These are phyloP conservation scores for Solanum aculeatissimum DNA, from an alignment of 305 asterid species.

Conservation along the genomic window DNA sequence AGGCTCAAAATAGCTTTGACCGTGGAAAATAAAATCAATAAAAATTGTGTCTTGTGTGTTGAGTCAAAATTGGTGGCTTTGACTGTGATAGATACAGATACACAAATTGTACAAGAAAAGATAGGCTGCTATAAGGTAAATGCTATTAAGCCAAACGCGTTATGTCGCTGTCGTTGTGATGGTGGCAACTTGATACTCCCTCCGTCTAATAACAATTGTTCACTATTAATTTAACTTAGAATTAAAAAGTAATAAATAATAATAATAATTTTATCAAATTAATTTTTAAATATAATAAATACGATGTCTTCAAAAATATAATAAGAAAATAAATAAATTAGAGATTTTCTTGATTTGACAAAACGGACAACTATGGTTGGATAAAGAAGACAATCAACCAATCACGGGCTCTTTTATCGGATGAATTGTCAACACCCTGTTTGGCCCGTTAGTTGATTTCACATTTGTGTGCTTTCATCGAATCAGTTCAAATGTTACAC, in stretches of 20 bases:
- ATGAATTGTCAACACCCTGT: not conserved
- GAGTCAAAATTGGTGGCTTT: slow-evolving; percentile 37
- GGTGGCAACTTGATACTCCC: no score
- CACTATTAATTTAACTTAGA: no score
- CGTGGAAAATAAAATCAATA: slow-evolving; percentile 1
- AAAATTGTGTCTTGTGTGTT: not conserved
- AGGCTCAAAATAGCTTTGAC: slow-evolving; percentile 10
- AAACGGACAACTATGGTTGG: no score
- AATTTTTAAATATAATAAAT: no score
- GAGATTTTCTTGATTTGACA: no score
- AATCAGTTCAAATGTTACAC: not conserved
- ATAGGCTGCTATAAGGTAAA: slow-evolving; percentile 3
- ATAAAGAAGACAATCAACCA: not conserved
- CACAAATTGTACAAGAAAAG: not conserved
- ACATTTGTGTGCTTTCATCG: not conserved
- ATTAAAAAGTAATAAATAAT: no score
- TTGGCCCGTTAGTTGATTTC: not conserved
- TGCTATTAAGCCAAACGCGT: slow-evolving; percentile 6
- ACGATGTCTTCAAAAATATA: no score
- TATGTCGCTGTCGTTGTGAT: not conserved
- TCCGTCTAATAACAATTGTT: no score
- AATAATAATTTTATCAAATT: no score
- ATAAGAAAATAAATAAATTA: no score
- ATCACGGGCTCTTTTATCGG: not conserved
- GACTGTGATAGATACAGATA: slow-evolving; percentile 10